These are phyloP conservation scores for Lachancea cidri DNA, from an alignment of 805 yeast genomes.

Conservation along the genomic window DNA sequence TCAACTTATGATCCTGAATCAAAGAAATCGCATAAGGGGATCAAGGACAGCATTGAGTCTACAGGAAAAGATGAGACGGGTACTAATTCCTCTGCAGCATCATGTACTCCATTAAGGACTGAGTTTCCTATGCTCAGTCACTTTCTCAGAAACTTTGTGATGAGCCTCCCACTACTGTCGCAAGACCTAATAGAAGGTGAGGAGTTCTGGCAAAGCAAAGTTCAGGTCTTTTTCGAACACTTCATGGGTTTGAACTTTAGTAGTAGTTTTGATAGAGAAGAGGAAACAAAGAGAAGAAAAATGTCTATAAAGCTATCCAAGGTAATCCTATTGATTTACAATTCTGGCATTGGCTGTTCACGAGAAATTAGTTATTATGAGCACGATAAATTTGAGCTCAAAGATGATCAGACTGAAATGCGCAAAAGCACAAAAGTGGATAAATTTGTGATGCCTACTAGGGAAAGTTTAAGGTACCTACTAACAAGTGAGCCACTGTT, in stretches of 20 bases:
- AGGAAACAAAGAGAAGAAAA: constrained; percentile 64
- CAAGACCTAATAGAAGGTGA: constrained; percentile 38
- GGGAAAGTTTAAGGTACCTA: constrained; percentile 32
- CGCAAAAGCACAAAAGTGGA: constrained; percentile 31
- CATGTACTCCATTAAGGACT: constrained; percentile 15
- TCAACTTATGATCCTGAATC: constrained; percentile 39
- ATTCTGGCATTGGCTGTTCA: constrained; percentile 63
- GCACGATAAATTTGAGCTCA: constrained; percentile 29
- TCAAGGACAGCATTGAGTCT: background rate
- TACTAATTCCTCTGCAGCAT: background rate
- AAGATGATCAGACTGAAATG: constrained; percentile 23
- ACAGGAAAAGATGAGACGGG: background rate
- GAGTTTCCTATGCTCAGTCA: constrained; percentile 66
- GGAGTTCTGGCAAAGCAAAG: constrained; percentile 72
- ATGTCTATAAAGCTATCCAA: constrained; percentile 56
- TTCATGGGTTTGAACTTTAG: constrained; percentile 70
- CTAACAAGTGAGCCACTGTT: constrained; percentile 31
- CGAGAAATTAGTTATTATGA: constrained; percentile 48
- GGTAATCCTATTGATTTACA: constrained; percentile 61
- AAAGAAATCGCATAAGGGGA: constrained; percentile 1
- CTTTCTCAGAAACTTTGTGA: constrained; percentile 57
- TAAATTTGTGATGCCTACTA: constrained; percentile 37
- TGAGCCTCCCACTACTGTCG: constrained; percentile 71
- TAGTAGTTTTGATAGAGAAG: constrained; percentile 68
- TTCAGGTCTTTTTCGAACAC: constrained; percentile 77